Base-by-base conservation (phyloP, 352 stramenopile species). In the Phytophthora sp. region DNA sequence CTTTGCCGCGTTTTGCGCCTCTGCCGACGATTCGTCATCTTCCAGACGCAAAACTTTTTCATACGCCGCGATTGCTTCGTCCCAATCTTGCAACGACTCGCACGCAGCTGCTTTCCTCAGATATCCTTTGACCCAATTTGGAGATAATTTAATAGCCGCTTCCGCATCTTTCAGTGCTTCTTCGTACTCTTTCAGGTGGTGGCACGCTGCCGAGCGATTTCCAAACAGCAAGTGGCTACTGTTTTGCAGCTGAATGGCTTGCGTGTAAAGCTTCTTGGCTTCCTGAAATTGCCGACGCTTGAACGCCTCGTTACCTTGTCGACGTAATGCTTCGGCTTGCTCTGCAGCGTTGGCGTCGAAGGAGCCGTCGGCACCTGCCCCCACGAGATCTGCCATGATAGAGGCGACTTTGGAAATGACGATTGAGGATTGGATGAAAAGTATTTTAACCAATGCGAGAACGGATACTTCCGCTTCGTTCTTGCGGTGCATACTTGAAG, bases 91-190 rank as follows among this genome's bases (percentile, higher is more conserved):
- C 35, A 96, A 75, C 5, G 77, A 73, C 61, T 91, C 80, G 26
- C 82, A 88, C 1, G 95, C 95, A 31, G 88, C 79, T 18, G 90
- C 97, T 57, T 95, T 88, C 39, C 97, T 84, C 66, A 95, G 93
- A 73, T 97, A 94, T 7, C 80, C 78, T 80, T 99, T 99, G 30
- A 88, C 57, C 85, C 98, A 99, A 5, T 57, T 80, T 0, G 91
- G 76, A 35, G 97, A 84, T 1, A 97, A 54, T n/a, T 74, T 26
- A 16, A 97, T 85, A 1, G 95, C 85, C 11, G 55, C 50, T 26
- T 95, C 68, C 0, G 97, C 96, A 55, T 98, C 90, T 31, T 85
- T 58, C 1, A 98, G 63, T 16, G 96, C 91, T 15, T 80, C 68
- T 8, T 80, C 36, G 12, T 88, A 88, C 26, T 91, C 69, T 23